These are phyloP conservation scores for Irpex sp. DNA, from an alignment of 1,284 basidiomycete species.

Conservation along the genomic window DNA sequence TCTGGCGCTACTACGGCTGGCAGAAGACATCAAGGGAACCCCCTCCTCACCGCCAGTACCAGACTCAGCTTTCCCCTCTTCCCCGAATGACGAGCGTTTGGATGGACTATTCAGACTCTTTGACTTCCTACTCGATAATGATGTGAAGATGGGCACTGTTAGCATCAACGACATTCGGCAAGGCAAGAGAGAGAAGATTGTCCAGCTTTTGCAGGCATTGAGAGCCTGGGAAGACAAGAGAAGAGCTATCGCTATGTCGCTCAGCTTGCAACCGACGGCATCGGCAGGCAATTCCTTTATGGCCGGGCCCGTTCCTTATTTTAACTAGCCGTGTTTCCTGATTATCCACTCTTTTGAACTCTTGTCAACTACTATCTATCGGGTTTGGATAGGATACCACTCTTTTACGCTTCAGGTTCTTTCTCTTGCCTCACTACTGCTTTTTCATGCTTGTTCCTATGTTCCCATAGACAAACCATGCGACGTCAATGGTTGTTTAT, in stretches of 20 bases:
- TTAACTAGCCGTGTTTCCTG: neutral
- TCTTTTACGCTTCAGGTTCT: neutral
- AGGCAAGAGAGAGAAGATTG: constrained; percentile 75
- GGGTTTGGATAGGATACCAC: constrained; percentile 1
- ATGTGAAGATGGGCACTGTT: constrained; percentile 83
- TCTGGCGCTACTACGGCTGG: constrained; percentile 70
- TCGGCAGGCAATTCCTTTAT: constrained; percentile 23
- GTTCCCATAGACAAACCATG: neutral
- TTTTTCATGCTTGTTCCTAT: neutral
- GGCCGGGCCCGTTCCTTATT: constrained; percentile 20
- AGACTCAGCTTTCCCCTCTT: constrained; percentile 75
- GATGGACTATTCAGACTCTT: constrained; percentile 87
- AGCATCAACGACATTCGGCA: constrained; percentile 88
- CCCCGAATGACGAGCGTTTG: constrained; percentile 70
- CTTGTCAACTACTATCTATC: constrained; percentile 6
- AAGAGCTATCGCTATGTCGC: constrained; percentile 46
- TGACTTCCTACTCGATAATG: constrained; percentile 86
- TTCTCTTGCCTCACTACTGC: constrained; percentile 1
- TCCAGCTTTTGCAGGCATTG: constrained; percentile 74
- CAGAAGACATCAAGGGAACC: constrained; percentile 73
- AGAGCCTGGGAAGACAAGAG: constrained; percentile 77
- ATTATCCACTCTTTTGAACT: neutral
- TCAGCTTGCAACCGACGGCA: constrained; percentile 35
- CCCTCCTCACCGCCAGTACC: constrained; percentile 65
- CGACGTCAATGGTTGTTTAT: neutral